A percentile compares a stretch with the other conserved stretches of the same genome.
These are phyloP conservation scores for Tolypocladium cylindrosporum DNA, from an alignment of 2,329 filamentous ascomycete species.

Conservation along the genomic window DNA sequence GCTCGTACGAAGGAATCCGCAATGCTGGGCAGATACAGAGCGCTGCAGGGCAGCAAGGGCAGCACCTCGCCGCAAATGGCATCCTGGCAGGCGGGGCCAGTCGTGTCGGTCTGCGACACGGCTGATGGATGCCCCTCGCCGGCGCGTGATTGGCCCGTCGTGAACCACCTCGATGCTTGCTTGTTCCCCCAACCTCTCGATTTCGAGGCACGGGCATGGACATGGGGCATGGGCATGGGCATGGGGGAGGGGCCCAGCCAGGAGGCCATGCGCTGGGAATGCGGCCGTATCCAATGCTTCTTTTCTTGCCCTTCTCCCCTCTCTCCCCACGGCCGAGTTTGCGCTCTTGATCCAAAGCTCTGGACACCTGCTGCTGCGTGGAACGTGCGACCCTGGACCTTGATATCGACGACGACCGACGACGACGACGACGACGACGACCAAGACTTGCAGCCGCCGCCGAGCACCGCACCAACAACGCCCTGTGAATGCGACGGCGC, in stretches of 20 bases:
- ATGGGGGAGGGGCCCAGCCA: neutral
- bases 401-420: neutral
- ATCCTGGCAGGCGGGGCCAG: no score
- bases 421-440: neutral
- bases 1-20: no score
- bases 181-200: conserved; percentile 8
- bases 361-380: no score
- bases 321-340: neutral
- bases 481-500: neutral
- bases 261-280: neutral
- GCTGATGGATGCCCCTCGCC: conserved; percentile 2
- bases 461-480: no score
- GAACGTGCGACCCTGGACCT: neutral
- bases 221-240: neutral
- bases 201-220: neutral
- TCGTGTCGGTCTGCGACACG: conserved; percentile 1
- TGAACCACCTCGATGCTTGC: neutral
- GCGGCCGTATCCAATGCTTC: neutral
- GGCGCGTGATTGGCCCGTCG: conserved; percentile 2
- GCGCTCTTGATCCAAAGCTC: neutral
- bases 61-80: no score
- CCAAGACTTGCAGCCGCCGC: neutral
- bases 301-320: neutral
- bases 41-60: no score
- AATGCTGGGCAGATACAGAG: no score